A percentile compares a stretch with the other conserved stretches of the same genome.
Conservation (phyloP, 1,139 yeast genomes). For the Yamadazyma blattariae region DNA sequence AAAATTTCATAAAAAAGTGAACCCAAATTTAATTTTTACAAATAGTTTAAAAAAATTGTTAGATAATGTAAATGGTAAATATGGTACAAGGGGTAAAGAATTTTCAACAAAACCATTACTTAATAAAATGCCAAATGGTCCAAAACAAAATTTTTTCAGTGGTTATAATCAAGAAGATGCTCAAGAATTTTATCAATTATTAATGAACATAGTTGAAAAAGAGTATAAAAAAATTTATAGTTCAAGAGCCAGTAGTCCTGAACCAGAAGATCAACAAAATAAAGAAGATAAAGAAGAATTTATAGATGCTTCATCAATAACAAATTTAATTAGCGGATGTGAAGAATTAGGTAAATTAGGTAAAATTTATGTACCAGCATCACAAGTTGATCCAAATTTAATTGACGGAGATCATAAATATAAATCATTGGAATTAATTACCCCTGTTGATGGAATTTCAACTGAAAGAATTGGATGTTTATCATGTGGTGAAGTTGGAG, state of each 20-base stretch:
- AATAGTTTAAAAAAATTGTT: conserved; percentile 49
- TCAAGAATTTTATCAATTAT: conserved; percentile 85
- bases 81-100: conserved; percentile 53
- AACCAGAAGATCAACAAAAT: conserved; percentile 16
- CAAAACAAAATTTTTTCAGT: conserved; percentile 68
- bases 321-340: conserved; percentile 41
- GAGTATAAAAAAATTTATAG: conserved; percentile 40
- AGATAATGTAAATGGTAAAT: conserved; percentile 53
- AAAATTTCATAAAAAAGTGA: conserved; percentile 28
- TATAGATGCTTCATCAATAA: conserved; percentile 21
- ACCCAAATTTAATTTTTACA: conserved; percentile 45
- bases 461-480: conserved; percentile 89
- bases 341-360: conserved; percentile 56
- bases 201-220: conserved; percentile 68
- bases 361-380: conserved; percentile 65
- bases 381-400: conserved; percentile 68
- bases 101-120: conserved; percentile 66
- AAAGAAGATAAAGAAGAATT: conserved; percentile 11
- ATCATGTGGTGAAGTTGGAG: conserved; percentile 90
- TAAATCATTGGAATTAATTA: conserved; percentile 57
- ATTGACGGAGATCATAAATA: conserved; percentile 36
- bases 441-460: conserved; percentile 87
- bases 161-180: conserved; percentile 95
- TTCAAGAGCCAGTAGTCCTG: conserved; percentile 15
- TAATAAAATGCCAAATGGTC: conserved; percentile 74